Evolutionary conservation across 2,329 filamentous ascomycete genomes (phyloP), one percentile per base, ranked within the genome.

Genomic region (Penicillium sp.): DNA sequence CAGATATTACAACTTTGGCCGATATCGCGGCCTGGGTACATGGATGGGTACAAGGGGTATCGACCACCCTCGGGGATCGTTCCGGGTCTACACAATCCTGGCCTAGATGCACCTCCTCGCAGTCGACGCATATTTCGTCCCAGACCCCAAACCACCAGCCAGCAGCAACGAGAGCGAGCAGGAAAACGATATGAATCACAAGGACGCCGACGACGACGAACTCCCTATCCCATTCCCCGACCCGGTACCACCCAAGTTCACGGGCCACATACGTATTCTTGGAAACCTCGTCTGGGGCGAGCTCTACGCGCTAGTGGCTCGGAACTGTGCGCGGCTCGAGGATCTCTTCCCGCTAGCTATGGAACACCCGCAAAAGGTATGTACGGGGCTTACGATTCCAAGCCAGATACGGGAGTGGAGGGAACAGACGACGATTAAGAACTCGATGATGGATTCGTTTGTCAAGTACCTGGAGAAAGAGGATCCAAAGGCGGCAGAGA

Each of bases 201-300:
- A 35, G 31, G 31, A 13, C 31, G 31, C 4, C 31, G 31, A 15
- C 11, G 35, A 15, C 11, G 35, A 41, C 35, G 35, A 15, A 11
- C 15, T 41, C 11, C 11, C 13, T 15, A 41, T 1, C 11, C 11
- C 13, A 4, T 41, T 41, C 35, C 1, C 35, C 9, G 11, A 66
- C 41, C 46, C 64, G 0, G 65, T 67, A 29, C 65, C 64, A 2
- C 69, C 69, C 1, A 66, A 60, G 1, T 75, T 68, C 31, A 51
- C 46, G 5, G 71, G 71, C 8, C 62, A 67, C 29, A 69, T 75
- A 66, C 71, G 71, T 11, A 67, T 75, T 26, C 64, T 71, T 11
- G 70, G 70, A 35, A 72, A 66, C 26, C 60, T 75, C 7, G 51
- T 75, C 11, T 75, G 73, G 71, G 63, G 67, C 17, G 73, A 75